Percentiles rank a stretch among this genome's conserved stretches.
Conservation (phyloP, 2,329 filamentous ascomycete genomes). For the Fusarium sp. region DNA sequence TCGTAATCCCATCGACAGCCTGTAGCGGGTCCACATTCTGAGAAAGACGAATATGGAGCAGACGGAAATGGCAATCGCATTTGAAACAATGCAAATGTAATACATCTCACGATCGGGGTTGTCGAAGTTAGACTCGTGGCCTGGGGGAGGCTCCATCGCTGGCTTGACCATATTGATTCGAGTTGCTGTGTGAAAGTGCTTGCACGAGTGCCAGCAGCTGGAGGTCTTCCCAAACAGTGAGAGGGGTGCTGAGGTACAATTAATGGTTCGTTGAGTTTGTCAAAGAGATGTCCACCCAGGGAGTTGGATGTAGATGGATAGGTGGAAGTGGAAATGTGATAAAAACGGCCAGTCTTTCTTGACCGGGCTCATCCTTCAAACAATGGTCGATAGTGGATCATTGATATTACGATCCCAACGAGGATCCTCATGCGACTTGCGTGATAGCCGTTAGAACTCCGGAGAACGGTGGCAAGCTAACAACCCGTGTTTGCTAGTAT, state of each 20-base stretch:
- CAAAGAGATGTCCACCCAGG: slow-evolving; percentile 6
- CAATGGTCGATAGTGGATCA: not conserved
- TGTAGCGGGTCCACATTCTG: slow-evolving; percentile 25
- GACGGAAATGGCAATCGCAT: slow-evolving; percentile 17
- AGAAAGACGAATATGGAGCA: slow-evolving; percentile 30
- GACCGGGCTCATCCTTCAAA: not conserved
- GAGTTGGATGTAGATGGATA: too few species aligned
- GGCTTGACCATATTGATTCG: slow-evolving; percentile 15
- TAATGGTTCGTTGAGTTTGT: not conserved
- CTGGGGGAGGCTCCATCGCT: slow-evolving; percentile 33
- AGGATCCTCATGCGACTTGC: not conserved
- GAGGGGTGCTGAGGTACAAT: not conserved
- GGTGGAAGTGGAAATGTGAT: not conserved
- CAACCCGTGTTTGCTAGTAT: too few species aligned
- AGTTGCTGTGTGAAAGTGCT: not conserved
- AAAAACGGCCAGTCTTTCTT: slow-evolving; percentile 2
- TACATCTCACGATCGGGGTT: slow-evolving; percentile 27
- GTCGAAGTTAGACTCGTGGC: slow-evolving; percentile 29
- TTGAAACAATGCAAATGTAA: slow-evolving; percentile 30
- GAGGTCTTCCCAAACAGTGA: not conserved
- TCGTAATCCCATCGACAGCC: slow-evolving; percentile 24
- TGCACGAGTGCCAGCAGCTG: not conserved
- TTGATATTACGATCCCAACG: not conserved
- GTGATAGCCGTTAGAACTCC: not conserved
- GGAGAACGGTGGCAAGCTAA: too few species aligned